Base-by-base conservation (phyloP, 1,139 yeast genomes). In the Kluyveromyces sp. region DNA sequence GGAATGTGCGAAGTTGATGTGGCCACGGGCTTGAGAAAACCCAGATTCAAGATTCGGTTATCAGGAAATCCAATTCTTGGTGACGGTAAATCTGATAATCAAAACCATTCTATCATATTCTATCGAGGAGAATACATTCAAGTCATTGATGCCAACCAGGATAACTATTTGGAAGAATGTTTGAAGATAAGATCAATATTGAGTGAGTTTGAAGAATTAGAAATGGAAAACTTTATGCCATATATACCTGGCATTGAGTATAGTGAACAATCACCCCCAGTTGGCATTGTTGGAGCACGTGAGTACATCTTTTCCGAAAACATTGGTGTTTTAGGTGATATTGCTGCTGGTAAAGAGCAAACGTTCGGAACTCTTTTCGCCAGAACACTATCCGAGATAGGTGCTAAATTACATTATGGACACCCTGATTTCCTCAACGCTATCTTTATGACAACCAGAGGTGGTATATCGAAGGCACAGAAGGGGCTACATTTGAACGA, bases 261-360 rank as follows among this genome's bases (percentile, higher is more conserved):
- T 47, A 63, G 59, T 3, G 60, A 64, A 3, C 58, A 58, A 21
- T 54, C 66, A 4, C 55, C 66, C 2, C 88, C 90, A 0, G 89
- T 88, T 4, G 96, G 96, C 0, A 85, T 88, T 47, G 73, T 88
- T 33, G 96, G 96, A 0, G 92, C 96, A 0, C 73, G 96, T 54
- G 96, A 88, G 58, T 86, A 86, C 56, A 85, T 88, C 2, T 88
- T 88, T 59, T 84, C 95, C 0, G 96, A 87, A 61, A 83, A 83
- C 55, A 78, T 83, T 47, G 96, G 96, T 4, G 81, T 87, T 3
- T 67, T 88, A 26, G 96, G 96, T 1, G 96, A 88, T 64, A 82
- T 88, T 47, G 95, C 96, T 1, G 96, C 96, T 1, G 95, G 95
- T 0, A 88, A 88, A 58, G 96, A 88, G 59, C 95, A 88, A 61